These are phyloP conservation scores for Solanum piurae DNA, from an alignment of 257 asterid genomes.

Conservation along the genomic window DNA sequence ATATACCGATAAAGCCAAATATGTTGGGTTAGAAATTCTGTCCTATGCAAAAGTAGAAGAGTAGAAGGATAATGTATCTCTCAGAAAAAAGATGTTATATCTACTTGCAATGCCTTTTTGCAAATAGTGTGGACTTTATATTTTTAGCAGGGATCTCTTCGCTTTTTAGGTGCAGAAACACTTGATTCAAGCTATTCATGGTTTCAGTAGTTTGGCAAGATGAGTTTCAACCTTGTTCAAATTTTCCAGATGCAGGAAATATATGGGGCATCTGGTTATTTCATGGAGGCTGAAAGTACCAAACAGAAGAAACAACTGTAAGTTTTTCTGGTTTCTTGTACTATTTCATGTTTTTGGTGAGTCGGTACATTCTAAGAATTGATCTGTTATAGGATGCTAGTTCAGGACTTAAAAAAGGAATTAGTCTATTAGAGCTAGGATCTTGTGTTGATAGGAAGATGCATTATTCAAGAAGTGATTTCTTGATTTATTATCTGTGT, in stretches of 20 bases:
- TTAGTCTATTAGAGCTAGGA: not conserved
- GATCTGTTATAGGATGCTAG: not conserved
- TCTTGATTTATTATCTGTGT: not conserved
- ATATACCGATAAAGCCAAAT: not conserved
- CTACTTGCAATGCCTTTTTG: not conserved
- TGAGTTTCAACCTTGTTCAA: not conserved
- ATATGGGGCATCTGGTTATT: constrained; percentile 90
- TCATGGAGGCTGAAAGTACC: constrained; percentile 31
- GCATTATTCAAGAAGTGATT: not conserved
- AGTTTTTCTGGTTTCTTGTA: not conserved
- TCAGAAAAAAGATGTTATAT: not conserved
- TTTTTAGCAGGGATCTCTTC: not conserved
- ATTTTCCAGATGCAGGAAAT: constrained; percentile 64
- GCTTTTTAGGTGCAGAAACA: not conserved
- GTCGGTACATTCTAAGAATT: not conserved
- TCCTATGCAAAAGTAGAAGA: not conserved
- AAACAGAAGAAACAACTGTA: constrained; percentile 37
- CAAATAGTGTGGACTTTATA: not conserved
- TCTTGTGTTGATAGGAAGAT: not conserved
- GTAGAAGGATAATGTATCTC: not conserved
- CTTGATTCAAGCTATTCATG: not conserved
- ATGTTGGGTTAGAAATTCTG: not conserved
- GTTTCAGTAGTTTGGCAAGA: not conserved
- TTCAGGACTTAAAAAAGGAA: not conserved
- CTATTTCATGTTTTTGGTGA: not conserved